These are phyloP conservation scores for Metarhizium album DNA, from an alignment of 2,329 filamentous ascomycete species.

Conservation along the genomic window DNA sequence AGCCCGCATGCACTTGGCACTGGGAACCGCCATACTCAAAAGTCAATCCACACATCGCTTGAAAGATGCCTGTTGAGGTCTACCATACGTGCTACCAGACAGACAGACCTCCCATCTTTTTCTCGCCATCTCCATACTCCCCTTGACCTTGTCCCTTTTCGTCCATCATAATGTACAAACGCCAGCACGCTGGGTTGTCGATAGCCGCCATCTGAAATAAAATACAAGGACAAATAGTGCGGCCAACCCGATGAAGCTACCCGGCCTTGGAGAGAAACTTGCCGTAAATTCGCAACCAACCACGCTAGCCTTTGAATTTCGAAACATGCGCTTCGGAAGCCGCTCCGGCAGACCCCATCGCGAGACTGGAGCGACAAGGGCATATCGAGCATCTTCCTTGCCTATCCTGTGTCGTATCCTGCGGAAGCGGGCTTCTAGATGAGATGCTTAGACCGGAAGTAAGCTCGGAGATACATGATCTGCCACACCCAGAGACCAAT, in stretches of 20 bases:
- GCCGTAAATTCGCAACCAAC: neutral
- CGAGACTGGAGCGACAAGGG: neutral
- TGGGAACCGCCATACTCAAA: neutral
- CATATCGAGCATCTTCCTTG: neutral
- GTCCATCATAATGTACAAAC: conserved; percentile 12
- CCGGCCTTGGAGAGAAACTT: neutral
- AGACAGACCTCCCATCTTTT: neutral
- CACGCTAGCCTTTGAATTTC: neutral
- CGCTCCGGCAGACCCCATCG: neutral
- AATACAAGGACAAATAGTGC: conserved; percentile 1
- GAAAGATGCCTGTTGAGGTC: neutral
- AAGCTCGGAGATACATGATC: conserved; percentile 92
- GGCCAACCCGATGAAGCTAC: neutral
- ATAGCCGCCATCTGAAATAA: conserved; percentile 1
- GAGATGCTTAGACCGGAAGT: conserved; percentile 61
- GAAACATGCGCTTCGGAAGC: neutral
- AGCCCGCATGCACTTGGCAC: neutral
- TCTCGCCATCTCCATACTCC: neutral
- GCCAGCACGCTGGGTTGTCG: conserved; percentile 8
- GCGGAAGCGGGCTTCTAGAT: conserved; percentile 17
- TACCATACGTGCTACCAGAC: neutral
- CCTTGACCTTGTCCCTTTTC: conserved; percentile 1
- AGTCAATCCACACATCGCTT: neutral
- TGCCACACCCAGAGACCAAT: conserved; percentile 89
- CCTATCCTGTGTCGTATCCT: neutral